Percentiles rank a stretch among this genome's conserved stretches.
Conservation (phyloP, 306 rosid species). For the Inga leiocalycina region DNA sequence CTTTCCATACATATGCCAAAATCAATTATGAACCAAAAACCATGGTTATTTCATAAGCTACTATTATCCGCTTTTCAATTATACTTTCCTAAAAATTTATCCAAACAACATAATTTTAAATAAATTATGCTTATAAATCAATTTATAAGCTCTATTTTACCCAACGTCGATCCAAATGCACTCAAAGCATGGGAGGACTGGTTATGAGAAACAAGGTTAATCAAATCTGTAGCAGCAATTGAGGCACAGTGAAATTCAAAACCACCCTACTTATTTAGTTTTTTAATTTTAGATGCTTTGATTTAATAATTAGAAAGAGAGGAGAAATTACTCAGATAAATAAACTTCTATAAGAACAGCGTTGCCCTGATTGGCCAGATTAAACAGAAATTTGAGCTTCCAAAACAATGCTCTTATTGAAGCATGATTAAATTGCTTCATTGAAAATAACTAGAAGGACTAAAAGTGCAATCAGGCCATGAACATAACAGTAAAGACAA, state of each 20-base stretch:
- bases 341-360: not conserved
- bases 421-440: not conserved
- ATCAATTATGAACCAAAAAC: too few species aligned
- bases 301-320: not conserved
- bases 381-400: not conserved
- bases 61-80: too few species aligned
- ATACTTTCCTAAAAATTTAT: too few species aligned
- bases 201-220: too few species aligned
- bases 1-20: too few species aligned
- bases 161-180: too few species aligned
- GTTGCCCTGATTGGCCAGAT: not conserved
- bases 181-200: too few species aligned
- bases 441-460: not conserved
- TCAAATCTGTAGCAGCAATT: not conserved
- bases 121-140: too few species aligned
- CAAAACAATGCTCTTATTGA: not conserved
- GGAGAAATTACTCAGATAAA: not conserved
- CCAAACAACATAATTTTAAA: too few species aligned
- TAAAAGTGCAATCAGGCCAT: not conserved
- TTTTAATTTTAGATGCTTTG: not conserved
- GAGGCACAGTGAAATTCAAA: not conserved
- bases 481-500: not conserved
- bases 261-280: not conserved
- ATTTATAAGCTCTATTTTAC: too few species aligned
- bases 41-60: too few species aligned